phyloP scores from a whole-genome alignment of 345 rosid species.

The Sisymbrium irio region DNA sequence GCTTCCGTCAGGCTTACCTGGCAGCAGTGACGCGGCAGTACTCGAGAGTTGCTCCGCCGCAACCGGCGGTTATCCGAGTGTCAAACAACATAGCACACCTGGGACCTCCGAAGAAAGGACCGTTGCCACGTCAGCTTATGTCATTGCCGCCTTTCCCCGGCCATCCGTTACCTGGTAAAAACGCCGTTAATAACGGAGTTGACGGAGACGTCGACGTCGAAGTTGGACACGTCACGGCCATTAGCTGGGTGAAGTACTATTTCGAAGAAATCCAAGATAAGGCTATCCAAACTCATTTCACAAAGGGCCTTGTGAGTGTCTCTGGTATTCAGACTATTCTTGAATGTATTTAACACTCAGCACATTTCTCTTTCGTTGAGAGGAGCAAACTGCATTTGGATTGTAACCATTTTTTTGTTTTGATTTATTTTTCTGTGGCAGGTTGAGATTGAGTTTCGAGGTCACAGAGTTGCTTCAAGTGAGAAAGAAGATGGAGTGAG shows the following conservation, averaged over 20 bases:
- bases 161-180: constrained; percentile 50
- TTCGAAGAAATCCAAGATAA: constrained; percentile 59
- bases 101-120: constrained; percentile 55
- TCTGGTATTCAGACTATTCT: not conserved
- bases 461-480: constrained; percentile 13
- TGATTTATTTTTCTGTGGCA: constrained; percentile 13
- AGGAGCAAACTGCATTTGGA: not conserved
- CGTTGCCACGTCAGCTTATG: constrained; percentile 83
- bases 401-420: not conserved
- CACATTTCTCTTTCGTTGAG: not conserved
- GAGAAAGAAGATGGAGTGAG: constrained; percentile 36
- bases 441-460: constrained; percentile 57
- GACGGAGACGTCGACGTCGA: constrained; percentile 9
- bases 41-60: constrained; percentile 59
- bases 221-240: constrained; percentile 53
- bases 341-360: not conserved
- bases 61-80: constrained; percentile 54
- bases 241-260: constrained; percentile 84
- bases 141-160: constrained; percentile 83
- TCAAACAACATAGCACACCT: constrained; percentile 56
- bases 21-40: constrained; percentile 31
- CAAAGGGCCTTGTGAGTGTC: constrained; percentile 75
- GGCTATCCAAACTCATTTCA: constrained; percentile 70
- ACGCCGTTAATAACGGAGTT: constrained; percentile 25
- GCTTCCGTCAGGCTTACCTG: constrained; percentile 8